phyloP scores from a whole-genome alignment of 2,329 filamentous ascomycete genomes.

The Aspergillus aculeatinus region DNA sequence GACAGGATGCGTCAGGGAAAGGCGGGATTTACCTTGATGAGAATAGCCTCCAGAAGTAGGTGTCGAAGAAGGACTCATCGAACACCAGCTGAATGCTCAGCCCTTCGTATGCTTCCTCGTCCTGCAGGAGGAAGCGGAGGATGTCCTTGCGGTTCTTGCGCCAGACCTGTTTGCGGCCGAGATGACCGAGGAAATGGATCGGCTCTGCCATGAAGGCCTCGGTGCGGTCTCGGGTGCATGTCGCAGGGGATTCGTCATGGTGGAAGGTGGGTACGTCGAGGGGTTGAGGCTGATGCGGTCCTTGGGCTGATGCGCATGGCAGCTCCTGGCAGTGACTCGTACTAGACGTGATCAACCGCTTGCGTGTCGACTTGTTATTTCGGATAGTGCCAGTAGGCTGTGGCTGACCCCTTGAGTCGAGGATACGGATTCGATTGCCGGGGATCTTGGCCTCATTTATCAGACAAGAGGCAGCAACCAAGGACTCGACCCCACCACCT shows the following conservation, averaged over 20 bases:
- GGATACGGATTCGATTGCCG: not conserved
- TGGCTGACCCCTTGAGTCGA: not conserved
- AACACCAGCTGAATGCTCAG: not conserved
- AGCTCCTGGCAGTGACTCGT: not conserved
- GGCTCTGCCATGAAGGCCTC: not conserved
- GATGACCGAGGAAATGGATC: not conserved
- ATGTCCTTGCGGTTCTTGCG: not conserved
- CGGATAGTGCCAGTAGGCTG: not conserved
- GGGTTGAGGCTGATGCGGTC: not conserved
- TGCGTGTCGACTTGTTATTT: not conserved
- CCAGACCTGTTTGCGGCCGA: not conserved
- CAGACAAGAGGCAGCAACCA: slow-evolving; percentile 2
- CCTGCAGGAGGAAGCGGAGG: not conserved
- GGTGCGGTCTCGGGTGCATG: not conserved
- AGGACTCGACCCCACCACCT: not conserved
- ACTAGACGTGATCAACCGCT: not conserved
- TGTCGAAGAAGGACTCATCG: not conserved
- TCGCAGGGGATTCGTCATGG: not conserved
- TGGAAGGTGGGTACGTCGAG: not conserved
- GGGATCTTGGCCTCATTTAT: slow-evolving; percentile 1
- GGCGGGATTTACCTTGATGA: slow-evolving; percentile 1
- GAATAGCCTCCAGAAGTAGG: not conserved
- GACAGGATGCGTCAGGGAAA: not conserved
- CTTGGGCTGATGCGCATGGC: not conserved
- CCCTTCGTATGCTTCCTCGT: not conserved